Evolutionary conservation across 169 alveolate species (phyloP).

Genomic region (Plasmodium gallinaceum): DNA sequence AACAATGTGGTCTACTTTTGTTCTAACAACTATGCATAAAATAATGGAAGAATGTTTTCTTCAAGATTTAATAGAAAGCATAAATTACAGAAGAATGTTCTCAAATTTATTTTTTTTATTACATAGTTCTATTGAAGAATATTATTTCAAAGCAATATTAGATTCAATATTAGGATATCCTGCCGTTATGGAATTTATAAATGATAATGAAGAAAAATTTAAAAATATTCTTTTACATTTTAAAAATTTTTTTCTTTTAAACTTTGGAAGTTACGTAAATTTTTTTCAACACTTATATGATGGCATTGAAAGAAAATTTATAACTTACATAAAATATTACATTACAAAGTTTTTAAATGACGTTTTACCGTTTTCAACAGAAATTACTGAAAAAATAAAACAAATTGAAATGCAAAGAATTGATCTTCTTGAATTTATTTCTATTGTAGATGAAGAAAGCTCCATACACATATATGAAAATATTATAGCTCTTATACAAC

Average conservation of each 20-base stretch:
- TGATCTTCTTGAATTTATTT: constrained; percentile 28
- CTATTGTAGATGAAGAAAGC: constrained; percentile 55
- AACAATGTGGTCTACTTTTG: constrained; percentile 5
- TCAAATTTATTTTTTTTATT: constrained; percentile 57
- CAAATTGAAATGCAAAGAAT: constrained; percentile 41
- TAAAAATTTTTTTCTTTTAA: constrained; percentile 45
- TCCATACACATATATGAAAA: constrained; percentile 18
- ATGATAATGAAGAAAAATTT: constrained; percentile 45
- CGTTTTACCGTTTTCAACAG: constrained; percentile 39
- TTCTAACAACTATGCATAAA: constrained; percentile 21
- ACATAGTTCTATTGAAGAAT: constrained; percentile 49
- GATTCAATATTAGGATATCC: constrained; percentile 35
- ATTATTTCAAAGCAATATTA: constrained; percentile 37
- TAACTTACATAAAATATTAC: constrained; percentile 48
- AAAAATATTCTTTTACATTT: constrained; percentile 41
- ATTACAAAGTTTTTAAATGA: constrained; percentile 47
- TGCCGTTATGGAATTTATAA: constrained; percentile 15
- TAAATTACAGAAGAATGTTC: constrained; percentile 39
- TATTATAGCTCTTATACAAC: constrained; percentile 40
- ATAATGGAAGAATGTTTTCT: constrained; percentile 17
- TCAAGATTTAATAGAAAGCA: constrained; percentile 54
- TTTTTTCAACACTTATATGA: constrained; percentile 69
- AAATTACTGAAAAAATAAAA: constrained; percentile 15
- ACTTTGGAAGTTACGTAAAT: constrained; percentile 64
- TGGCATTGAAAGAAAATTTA: constrained; percentile 38